These are phyloP conservation scores for Hyparrhenia diplandra DNA, from an alignment of 176 grass and related monocot species.

Conservation along the genomic window DNA sequence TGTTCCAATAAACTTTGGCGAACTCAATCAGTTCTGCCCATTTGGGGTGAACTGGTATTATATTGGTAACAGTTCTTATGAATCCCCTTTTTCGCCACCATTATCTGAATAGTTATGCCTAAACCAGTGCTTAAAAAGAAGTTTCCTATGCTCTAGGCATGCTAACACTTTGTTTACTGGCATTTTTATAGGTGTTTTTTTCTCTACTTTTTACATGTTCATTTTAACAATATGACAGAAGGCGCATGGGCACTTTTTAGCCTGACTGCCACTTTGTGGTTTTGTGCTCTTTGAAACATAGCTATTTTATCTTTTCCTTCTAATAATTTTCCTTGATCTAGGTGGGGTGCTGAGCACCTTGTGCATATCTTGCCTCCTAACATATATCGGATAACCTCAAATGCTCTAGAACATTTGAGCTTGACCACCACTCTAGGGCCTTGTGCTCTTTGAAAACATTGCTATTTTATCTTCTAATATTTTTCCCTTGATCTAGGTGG, in stretches of 20 bases:
- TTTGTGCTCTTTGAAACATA: background rate
- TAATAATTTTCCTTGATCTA: constrained; percentile 14
- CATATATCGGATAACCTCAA: background rate
- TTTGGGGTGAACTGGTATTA: background rate
- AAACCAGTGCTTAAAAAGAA: background rate
- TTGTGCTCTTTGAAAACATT: background rate
- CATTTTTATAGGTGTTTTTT: background rate
- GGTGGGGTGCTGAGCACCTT: background rate
- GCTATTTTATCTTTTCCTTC: background rate
- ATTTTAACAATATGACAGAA: background rate
- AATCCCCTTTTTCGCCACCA: background rate
- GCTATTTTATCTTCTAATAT: background rate
- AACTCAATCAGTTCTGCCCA: background rate
- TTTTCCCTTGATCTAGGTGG: constrained; percentile 56
- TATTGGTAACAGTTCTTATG: background rate
- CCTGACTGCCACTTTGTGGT: background rate
- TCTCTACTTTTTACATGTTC: background rate
- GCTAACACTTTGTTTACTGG: background rate
- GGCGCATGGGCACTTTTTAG: background rate
- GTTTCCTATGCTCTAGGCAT: background rate
- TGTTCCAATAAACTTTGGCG: background rate
- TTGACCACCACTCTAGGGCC: background rate
- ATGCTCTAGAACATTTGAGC: background rate
- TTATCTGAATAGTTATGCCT: background rate
- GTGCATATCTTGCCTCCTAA: background rate